A percentile compares a stretch with the other conserved stretches of the same genome.
Evolutionary conservation across 108 stramenopile species (phyloP).

Genomic region (Tribonema minus): DNA sequence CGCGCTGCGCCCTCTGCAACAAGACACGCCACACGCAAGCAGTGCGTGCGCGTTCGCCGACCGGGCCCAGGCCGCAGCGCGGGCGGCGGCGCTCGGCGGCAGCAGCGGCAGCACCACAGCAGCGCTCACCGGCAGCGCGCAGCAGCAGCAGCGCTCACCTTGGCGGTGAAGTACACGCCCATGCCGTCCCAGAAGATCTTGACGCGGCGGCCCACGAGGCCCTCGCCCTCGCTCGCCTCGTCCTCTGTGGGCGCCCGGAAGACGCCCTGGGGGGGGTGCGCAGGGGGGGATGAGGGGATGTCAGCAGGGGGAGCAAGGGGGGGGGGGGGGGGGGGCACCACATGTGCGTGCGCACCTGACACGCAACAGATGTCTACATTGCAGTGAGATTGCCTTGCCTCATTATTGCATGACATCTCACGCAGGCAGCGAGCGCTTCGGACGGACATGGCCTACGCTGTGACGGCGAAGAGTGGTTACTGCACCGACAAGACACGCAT

Average conservation of each 20-base stretch:
- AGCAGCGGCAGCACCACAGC: background rate
- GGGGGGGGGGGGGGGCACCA: background rate
- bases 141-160: background rate
- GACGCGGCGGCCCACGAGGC: slow-evolving; percentile 21
- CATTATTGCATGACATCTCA: too few species aligned
- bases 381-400: too few species aligned
- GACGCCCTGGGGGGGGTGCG: slow-evolving; percentile 3
- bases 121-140: background rate
- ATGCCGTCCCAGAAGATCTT: slow-evolving; percentile 30
- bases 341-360: background rate
- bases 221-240: slow-evolving; percentile 3
- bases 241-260: slow-evolving; percentile 13
- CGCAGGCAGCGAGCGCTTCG: too few species aligned
- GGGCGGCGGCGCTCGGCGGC: background rate
- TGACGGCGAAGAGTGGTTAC: too few species aligned
- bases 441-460: too few species aligned
- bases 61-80: background rate
- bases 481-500: too few species aligned
- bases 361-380: too few species aligned
- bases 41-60: background rate
- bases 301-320: background rate
- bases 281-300: background rate
- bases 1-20: background rate
- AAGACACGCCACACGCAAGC: background rate
- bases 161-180: slow-evolving; percentile 24